Evolutionary conservation across 2,329 filamentous ascomycete genomes (phyloP), one percentile per base, ranked within the genome.

Genomic region (Apiospora marii): DNA sequence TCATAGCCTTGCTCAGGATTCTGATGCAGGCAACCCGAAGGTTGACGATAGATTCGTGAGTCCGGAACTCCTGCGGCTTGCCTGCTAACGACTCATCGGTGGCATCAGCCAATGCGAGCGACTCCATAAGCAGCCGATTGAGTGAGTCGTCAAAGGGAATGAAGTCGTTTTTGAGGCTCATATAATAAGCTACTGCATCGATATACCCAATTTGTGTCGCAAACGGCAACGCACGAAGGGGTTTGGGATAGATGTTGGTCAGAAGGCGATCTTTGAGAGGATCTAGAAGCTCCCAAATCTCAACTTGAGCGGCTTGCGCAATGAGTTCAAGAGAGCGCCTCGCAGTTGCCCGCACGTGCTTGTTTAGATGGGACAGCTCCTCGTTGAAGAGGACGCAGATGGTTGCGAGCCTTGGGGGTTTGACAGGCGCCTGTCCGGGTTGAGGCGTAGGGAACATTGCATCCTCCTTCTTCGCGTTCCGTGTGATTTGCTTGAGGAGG

Each of bases 121-220:
- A 97, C 83, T 99, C 96, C 89, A 97, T 93, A 73, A 99, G 88
- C 58, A 99, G 86, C 64, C 96, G 90, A 76, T 96, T 97, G 37
- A 98, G 87, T 75, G 95, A 92, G 69, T 98, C 96, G 76, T 98
- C 96, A 81, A 98, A 98, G 10, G 92, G 91, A 37, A 99, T 91
- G 78, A 98, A 96, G 75, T 96, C 93, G 68, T 92, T 91, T 81
- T 97, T 96, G 68, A 99, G 87, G 72, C 92, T 92, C 85, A 99
- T 90, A 80, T 97, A 97, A 82, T 97, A 99, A 0, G 94, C 98
- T 80, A 99, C 95, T 0, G 96, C 96, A 81, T 99, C 97, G 77
- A 99, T 98, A 80, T 97, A 98, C 4, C 96, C 97, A 76, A 99
- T 99, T 84, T 99, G 97, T 3, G 94, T 96, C 6, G 94, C 89